These are phyloP conservation scores for Brettanomyces naardenensis DNA, from an alignment of 805 yeast genomes.

Conservation along the genomic window DNA sequence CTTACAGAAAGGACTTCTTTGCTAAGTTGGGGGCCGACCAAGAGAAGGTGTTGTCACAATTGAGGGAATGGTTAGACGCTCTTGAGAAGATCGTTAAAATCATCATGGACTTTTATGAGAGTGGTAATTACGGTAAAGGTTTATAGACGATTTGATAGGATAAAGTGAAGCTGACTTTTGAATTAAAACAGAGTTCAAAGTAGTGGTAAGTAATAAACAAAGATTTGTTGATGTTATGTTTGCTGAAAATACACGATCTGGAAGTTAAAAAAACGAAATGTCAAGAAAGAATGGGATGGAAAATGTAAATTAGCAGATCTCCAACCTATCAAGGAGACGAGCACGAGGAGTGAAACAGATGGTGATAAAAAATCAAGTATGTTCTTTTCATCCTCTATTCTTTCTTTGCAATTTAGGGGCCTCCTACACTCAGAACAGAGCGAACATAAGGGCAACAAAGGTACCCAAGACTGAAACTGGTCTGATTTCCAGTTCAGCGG, in stretches of 20 bases:
- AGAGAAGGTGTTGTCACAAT: constrained; percentile 55
- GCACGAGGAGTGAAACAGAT: no score
- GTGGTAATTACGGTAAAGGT: constrained; percentile 86
- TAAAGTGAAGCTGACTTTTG: background rate
- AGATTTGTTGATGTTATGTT: background rate
- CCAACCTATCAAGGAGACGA: no score
- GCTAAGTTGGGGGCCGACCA: constrained; percentile 74
- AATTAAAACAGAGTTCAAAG: no score
- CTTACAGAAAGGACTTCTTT: constrained; percentile 81
- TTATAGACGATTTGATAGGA: constrained; percentile 36
- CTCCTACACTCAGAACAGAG: no score
- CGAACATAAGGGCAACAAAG: constrained; percentile 41
- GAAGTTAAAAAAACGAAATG: background rate
- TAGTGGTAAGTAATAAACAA: no score
- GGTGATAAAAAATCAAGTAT: no score
- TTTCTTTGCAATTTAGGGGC: no score
- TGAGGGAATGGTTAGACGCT: constrained; percentile 67
- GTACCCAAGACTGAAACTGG: constrained; percentile 39
- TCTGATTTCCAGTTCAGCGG: constrained; percentile 17
- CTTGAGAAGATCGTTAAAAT: constrained; percentile 66
- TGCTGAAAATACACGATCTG: constrained; percentile 1
- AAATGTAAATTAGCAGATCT: no score
- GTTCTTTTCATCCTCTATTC: no score
- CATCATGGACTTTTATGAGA: constrained; percentile 66
- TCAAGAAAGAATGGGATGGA: no score